These are phyloP conservation scores for Penicillium crustosum DNA, from an alignment of 2,329 filamentous ascomycete genomes.

Conservation along the genomic window DNA sequence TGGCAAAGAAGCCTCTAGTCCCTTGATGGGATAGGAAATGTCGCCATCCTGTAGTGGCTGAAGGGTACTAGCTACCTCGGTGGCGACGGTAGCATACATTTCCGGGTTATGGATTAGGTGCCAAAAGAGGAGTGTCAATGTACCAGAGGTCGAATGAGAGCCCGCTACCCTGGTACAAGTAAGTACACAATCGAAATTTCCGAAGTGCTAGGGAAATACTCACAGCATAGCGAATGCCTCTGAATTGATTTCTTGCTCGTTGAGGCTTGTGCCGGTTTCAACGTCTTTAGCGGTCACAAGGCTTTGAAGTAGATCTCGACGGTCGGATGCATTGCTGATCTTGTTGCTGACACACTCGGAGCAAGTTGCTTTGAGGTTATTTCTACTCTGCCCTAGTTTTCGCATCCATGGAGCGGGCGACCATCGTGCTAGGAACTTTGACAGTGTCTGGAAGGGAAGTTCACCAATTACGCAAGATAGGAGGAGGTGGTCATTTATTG, in stretches of 20 bases:
- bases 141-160: conserved; percentile 10
- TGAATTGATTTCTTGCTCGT: conserved; percentile 11
- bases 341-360: conserved; percentile 7
- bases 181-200: neutral
- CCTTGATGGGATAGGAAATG: conserved; percentile 3
- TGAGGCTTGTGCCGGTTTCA: conserved; percentile 1
- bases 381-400: conserved; percentile 2
- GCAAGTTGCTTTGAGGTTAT: conserved; percentile 5
- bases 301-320: neutral
- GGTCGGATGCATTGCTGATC: neutral
- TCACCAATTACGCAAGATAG: conserved; percentile 6
- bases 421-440: neutral
- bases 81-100: neutral
- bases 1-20: conserved; percentile 7
- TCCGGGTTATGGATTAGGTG: conserved; percentile 9
- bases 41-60: neutral
- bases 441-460: neutral
- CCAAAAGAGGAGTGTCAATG: conserved; percentile 10
- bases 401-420: conserved; percentile 10
- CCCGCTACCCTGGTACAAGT: conserved; percentile 2
- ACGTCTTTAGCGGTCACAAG: neutral
- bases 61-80: neutral
- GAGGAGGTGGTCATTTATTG: conserved; percentile 9
- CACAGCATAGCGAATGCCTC: conserved; percentile 11
- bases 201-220: neutral